Evolutionary conservation across 805 yeast species (phyloP).

Genomic region (Barnettozyma sp.): DNA sequence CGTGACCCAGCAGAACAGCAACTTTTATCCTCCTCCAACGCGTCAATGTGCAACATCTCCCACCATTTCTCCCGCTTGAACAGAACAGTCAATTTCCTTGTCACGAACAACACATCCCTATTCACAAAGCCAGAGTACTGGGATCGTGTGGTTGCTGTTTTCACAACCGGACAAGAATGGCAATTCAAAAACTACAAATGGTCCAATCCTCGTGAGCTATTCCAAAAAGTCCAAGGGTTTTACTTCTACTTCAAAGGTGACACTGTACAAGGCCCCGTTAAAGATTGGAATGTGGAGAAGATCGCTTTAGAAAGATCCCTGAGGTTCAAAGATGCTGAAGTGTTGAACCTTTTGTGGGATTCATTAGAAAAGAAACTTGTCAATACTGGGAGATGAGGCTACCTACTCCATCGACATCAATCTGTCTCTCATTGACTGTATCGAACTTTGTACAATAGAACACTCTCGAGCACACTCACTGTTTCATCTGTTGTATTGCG

Average conservation of each 20-base stretch:
- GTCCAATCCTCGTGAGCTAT: conserved; percentile 70
- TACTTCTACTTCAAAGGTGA: conserved; percentile 74
- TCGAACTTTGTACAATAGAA: no score
- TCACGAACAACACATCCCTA: conserved; percentile 83
- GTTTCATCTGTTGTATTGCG: no score
- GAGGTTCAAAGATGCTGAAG: conserved; percentile 84
- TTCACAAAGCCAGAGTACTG: conserved; percentile 93
- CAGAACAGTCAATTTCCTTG: conserved; percentile 48
- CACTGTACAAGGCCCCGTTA: conserved; percentile 62
- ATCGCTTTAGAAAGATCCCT: conserved; percentile 73
- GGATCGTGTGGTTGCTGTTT: conserved; percentile 93
- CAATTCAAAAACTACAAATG: conserved; percentile 86
- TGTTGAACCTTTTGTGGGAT: conserved; percentile 80
- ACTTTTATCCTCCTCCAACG: conserved; percentile 26
- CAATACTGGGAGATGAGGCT: conserved; percentile 3
- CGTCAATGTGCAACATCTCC: conserved; percentile 40
- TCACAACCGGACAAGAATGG: conserved; percentile 97
- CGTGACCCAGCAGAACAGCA: conserved; percentile 28
- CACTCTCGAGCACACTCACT: no score
- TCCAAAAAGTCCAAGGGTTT: conserved; percentile 80
- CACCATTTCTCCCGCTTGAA: conserved; percentile 54
- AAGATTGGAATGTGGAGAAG: conserved; percentile 84
- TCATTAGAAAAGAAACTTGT: conserved; percentile 49
- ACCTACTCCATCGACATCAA: no score
- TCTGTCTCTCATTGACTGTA: no score